Conservation (phyloP, 768 basidiomycete genomes). For the Suillus alpinus region DNA sequence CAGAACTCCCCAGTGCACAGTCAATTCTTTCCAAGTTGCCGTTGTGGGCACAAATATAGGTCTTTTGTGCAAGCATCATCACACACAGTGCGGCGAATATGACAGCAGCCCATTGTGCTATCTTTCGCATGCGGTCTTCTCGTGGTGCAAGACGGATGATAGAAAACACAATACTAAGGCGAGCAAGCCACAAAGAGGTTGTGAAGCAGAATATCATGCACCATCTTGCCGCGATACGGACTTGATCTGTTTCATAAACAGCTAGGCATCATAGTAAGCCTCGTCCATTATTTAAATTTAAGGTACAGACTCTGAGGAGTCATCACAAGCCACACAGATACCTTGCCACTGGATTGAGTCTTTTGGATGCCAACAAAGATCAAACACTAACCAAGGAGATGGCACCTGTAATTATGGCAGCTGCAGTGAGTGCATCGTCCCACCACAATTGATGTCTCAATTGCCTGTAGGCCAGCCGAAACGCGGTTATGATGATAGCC, state of each 20-base stretch:
- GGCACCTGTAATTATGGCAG: neutral
- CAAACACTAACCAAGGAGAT: neutral
- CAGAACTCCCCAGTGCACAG: slow-evolving; percentile 1
- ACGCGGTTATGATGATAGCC: slow-evolving; percentile 1
- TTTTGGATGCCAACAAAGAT: neutral
- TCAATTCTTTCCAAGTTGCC: neutral
- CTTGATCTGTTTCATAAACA: neutral
- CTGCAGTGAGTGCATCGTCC: slow-evolving; percentile 4
- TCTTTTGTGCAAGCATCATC: slow-evolving; percentile 6
- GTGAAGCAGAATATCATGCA: neutral
- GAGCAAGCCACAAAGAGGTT: slow-evolving; percentile 7
- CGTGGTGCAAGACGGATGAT: slow-evolving; percentile 6
- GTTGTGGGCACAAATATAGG: slow-evolving; percentile 12
- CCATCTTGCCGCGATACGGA: neutral
- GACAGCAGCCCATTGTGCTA: slow-evolving; percentile 1
- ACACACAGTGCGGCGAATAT: slow-evolving; percentile 12
- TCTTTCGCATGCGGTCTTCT: neutral
- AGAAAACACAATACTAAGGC: slow-evolving; percentile 18
- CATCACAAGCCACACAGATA: neutral
- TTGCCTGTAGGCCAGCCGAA: slow-evolving; percentile 5
- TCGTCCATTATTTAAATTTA: neutral
- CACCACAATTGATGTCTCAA: slow-evolving; percentile 7
- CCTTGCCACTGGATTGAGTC: neutral
- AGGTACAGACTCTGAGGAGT: neutral
- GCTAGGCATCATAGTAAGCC: neutral